A percentile compares a stretch with the other conserved stretches of the same genome.
phyloP scores from a whole-genome alignment of 2,329 filamentous ascomycete genomes.

The Graphium sp. region DNA sequence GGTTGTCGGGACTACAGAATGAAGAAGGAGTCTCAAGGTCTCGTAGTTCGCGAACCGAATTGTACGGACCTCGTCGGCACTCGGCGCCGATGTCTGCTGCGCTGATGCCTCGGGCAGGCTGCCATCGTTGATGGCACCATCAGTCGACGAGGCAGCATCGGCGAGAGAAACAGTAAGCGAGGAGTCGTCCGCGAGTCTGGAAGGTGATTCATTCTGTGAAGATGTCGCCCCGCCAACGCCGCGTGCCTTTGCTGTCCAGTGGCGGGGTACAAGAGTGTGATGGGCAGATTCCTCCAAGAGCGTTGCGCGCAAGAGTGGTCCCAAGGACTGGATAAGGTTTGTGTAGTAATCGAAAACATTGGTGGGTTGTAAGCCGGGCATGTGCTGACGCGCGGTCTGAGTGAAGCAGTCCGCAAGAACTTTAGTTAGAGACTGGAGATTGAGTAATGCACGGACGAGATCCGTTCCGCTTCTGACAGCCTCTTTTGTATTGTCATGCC shows the following conservation, averaged over 20 bases:
- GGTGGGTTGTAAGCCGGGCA: constrained; percentile 52
- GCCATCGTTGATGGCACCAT: constrained; percentile 7
- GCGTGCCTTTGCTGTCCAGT: constrained; percentile 27
- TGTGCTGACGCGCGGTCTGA: constrained; percentile 46
- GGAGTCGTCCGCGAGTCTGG: too few relatives aligned
- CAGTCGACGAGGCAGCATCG: constrained; percentile 11
- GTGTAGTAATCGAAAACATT: constrained; percentile 78
- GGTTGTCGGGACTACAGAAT: constrained; percentile 63
- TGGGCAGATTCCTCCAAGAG: constrained; percentile 74
- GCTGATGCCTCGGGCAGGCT: constrained; percentile 18
- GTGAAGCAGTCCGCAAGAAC: constrained; percentile 62
- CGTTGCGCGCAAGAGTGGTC: constrained; percentile 60
- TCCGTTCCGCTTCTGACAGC: constrained; percentile 50
- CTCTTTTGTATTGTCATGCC: constrained; percentile 18
- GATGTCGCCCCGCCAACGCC: too few relatives aligned
- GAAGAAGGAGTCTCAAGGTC: constrained; percentile 59
- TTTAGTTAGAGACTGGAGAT: constrained; percentile 59
- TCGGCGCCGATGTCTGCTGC: constrained; percentile 8
- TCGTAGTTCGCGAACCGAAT: constrained; percentile 56
- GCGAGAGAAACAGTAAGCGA: neutral
- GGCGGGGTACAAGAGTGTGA: constrained; percentile 53
- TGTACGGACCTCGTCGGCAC: neutral
- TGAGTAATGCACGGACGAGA: constrained; percentile 62
- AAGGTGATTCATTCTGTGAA: too few relatives aligned
- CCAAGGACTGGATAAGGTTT: constrained; percentile 56